Base-by-base conservation (phyloP, 768 basidiomycete genomes). In the Polyporus arcularius region DNA sequence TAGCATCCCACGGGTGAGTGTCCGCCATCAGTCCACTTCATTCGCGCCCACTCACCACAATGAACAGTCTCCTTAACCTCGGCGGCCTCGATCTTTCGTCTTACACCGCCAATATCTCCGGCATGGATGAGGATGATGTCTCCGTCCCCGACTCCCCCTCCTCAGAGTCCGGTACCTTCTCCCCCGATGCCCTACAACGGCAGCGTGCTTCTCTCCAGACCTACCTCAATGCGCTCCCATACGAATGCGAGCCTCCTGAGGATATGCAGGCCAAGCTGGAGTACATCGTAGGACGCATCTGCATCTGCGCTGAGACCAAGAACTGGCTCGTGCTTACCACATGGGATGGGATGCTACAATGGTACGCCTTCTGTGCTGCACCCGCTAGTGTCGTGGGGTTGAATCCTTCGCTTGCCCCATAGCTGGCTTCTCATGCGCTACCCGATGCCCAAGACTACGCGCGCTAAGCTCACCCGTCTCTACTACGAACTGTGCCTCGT, bases 341-440 rank as follows among this genome's bases (percentile, higher is more conserved):
- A 7, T 94, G 91, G 90, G 90, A 92, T 72, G 87, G 86, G 16
- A 79, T 87, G 74, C 76, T 94, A 35, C 89, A 92, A 76, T 91
- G 89, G 91, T 87, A 69, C 63, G 80, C 68, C 49, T 45, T 32
- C 28, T 52, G 21, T 43, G 38, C 7, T 35, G 35, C 54, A 30
- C 58, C 28, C 57, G 46, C 40, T 46, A 12, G 30, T 30, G 10
- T 16, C 38, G 28, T 28, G 49, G 21, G 32, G 39, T 46, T 53
- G 18, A 42, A 28, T 41, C 10, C 35, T 14, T 47, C 11, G 18
- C 28, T 56, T 48, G 21, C 12, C 28, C 0, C 35, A 32, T 63
- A 93, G 91, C 73, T 94, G 92, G 91, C 71, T 93, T 50, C 76
- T 88, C 65, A 85, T 93, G 85, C 85, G 85, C 42, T 94, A 93